phyloP scores from a whole-genome alignment of 768 basidiomycete species.

The Boletus speciosus region DNA sequence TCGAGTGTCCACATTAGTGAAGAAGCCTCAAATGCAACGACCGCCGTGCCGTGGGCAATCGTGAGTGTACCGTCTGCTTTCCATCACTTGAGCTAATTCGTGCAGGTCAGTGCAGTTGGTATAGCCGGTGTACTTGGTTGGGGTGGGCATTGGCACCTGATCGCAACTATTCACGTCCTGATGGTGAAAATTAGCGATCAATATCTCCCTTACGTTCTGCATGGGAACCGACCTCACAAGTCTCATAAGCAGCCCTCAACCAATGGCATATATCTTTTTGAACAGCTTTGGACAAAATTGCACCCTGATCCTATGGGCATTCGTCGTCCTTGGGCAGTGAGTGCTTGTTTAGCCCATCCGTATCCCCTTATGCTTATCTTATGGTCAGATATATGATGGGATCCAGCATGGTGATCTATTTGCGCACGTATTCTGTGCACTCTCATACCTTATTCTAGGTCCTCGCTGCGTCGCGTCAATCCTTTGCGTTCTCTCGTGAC shows the following conservation, averaged over 20 bases:
- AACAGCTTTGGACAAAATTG: constrained; percentile 42
- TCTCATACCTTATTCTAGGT: constrained; percentile 28
- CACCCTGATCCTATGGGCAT: constrained; percentile 51
- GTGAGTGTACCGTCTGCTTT: constrained; percentile 24
- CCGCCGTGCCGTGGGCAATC: constrained; percentile 57
- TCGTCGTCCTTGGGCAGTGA: constrained; percentile 49
- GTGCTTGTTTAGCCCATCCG: constrained; percentile 6
- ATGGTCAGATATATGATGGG: constrained; percentile 44
- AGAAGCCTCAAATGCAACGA: constrained; percentile 52
- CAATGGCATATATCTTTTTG: constrained; percentile 43
- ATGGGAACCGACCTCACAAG: constrained; percentile 52
- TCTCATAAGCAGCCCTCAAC: constrained; percentile 40
- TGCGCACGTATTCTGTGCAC: background rate
- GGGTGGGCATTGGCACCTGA: constrained; percentile 27
- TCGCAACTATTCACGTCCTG: background rate
- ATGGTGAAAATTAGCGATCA: constrained; percentile 36
- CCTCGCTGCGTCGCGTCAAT: constrained; percentile 51
- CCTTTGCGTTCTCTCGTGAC: constrained; percentile 57
- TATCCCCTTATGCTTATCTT: background rate
- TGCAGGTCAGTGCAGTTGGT: constrained; percentile 35
- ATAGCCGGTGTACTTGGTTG: constrained; percentile 47
- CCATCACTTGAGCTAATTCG: background rate
- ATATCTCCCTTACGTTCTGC: constrained; percentile 53
- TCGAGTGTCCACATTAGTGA: constrained; percentile 53
- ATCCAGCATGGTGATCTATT: constrained; percentile 40